phyloP scores from a whole-genome alignment of 495 filamentous ascomycete species.

The Aspergillus campestris region DNA sequence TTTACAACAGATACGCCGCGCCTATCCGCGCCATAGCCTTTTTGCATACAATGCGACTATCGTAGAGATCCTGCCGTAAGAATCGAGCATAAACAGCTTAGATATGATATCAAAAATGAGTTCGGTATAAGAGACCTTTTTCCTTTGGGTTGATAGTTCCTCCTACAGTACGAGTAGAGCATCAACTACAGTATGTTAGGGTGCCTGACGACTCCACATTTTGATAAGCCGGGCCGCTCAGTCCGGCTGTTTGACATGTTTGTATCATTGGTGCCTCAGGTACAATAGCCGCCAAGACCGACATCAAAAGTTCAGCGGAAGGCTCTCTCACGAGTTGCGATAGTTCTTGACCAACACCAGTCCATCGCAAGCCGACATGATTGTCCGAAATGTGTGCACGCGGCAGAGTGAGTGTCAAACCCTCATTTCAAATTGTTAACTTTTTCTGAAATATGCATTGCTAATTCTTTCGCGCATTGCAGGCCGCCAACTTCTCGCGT shows the following conservation, averaged over 20 bases:
- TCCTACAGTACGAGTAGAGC: too few relatives aligned
- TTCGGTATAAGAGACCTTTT: too few relatives aligned
- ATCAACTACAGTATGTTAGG: too few relatives aligned
- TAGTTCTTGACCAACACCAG: slow-evolving; percentile 3
- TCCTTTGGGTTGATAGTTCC: too few relatives aligned
- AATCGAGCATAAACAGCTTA: too few relatives aligned
- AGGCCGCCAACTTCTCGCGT: slow-evolving; percentile 38
- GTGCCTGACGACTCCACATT: too few relatives aligned
- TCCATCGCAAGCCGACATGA: slow-evolving; percentile 27
- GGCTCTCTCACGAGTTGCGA: slow-evolving; percentile 9
- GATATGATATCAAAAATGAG: too few relatives aligned
- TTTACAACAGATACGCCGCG: too few relatives aligned
- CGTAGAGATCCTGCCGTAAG: too few relatives aligned
- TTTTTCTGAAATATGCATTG: not conserved
- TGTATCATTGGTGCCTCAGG: slow-evolving; percentile 17
- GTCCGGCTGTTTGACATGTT: not conserved
- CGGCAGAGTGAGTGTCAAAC: slow-evolving; percentile 33
- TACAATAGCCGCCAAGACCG: slow-evolving; percentile 26
- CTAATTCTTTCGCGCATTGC: slow-evolving; percentile 4
- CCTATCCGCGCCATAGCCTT: too few relatives aligned
- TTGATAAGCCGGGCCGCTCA: too few relatives aligned
- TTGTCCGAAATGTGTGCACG: slow-evolving; percentile 34
- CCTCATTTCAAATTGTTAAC: not conserved
- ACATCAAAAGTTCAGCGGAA: slow-evolving; percentile 38
- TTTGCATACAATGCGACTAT: too few relatives aligned